These are phyloP conservation scores for Gracilaria domingensis DNA, from an alignment of 23 red algal genomes.

Conservation along the genomic window DNA sequence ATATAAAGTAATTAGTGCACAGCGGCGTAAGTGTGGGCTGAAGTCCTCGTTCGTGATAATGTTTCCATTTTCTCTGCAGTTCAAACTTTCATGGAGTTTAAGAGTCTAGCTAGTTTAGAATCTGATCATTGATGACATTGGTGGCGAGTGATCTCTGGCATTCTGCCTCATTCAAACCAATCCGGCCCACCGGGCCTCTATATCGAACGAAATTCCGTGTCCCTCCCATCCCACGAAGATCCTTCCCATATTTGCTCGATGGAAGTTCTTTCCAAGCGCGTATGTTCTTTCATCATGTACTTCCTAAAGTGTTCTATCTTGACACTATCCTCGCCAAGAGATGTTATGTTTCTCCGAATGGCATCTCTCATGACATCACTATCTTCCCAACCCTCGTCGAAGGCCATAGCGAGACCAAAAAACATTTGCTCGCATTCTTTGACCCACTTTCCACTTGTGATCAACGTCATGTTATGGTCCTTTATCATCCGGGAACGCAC, in stretches of 20 bases:
- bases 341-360: slow-evolving; percentile 50
- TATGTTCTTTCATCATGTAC: slow-evolving; percentile 51
- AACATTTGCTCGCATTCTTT: slow-evolving; percentile 75
- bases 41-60: not conserved
- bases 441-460: slow-evolving; percentile 67
- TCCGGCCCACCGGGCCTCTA: not conserved
- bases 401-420: slow-evolving; percentile 65
- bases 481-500: slow-evolving; percentile 66
- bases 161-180: not conserved
- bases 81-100: not conserved
- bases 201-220: slow-evolving; percentile 37
- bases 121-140: not conserved
- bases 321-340: slow-evolving; percentile 7
- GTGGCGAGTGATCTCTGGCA: not conserved
- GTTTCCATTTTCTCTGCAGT: not conserved
- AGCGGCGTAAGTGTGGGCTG: not conserved
- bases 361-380: slow-evolving; percentile 51
- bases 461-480: slow-evolving; percentile 60
- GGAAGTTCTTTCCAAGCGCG: slow-evolving; percentile 11
- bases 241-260: slow-evolving; percentile 52
- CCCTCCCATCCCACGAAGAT: slow-evolving; percentile 16
- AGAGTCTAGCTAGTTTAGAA: not conserved
- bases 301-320: slow-evolving; percentile 44
- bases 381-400: slow-evolving; percentile 64
- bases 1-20: slow-evolving; percentile 26